These are phyloP conservation scores for Xylariaceae sp. DNA, from an alignment of 2,329 filamentous ascomycete species.

Conservation along the genomic window DNA sequence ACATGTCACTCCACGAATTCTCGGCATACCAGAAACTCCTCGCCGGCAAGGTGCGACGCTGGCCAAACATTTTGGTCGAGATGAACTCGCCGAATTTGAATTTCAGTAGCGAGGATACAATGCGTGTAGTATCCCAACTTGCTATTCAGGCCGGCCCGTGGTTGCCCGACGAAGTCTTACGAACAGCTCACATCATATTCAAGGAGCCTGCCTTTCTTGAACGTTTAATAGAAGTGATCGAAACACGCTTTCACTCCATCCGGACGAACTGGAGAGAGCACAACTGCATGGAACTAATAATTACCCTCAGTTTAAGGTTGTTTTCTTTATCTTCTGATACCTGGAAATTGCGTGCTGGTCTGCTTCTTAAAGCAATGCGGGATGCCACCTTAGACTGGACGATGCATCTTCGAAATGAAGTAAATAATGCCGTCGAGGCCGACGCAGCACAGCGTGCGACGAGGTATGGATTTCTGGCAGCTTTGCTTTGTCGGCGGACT, in stretches of 20 bases:
- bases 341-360: not conserved
- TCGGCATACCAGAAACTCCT: conserved; percentile 47
- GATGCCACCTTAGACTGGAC: conserved; percentile 12
- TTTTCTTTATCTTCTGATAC: conserved; percentile 1
- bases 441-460: conserved; percentile 34
- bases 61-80: conserved; percentile 48
- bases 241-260: conserved; percentile 41
- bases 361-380: conserved; percentile 3
- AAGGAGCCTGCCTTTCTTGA: conserved; percentile 45
- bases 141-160: conserved; percentile 53
- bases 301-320: conserved; percentile 14
- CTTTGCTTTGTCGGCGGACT: conserved; percentile 47
- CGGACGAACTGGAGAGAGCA: conserved; percentile 56
- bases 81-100: conserved; percentile 54
- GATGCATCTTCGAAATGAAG: conserved; percentile 3
- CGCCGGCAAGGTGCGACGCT: conserved; percentile 44
- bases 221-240: conserved; percentile 45
- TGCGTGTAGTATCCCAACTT: conserved; percentile 48
- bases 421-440: not conserved
- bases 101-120: conserved; percentile 52
- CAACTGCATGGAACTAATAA: conserved; percentile 32
- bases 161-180: conserved; percentile 32
- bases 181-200: conserved; percentile 49
- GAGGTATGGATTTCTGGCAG: conserved; percentile 49
- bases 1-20: conserved; percentile 50